Percentiles rank a stretch among this genome's conserved stretches.
phyloP scores from a whole-genome alignment of 129 eudicot genomes.

The Flaveria robusta region DNA sequence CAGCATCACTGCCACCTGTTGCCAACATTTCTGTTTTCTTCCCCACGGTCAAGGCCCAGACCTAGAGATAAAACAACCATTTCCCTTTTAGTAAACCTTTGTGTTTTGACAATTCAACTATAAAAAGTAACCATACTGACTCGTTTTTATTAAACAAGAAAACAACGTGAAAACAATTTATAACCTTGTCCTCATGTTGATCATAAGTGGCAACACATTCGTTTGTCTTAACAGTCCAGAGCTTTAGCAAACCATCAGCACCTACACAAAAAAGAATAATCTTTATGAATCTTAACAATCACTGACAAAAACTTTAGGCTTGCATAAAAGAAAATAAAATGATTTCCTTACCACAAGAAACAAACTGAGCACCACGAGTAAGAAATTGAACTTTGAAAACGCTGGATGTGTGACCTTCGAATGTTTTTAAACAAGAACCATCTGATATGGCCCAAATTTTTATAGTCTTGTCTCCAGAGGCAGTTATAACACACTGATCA shows the following conservation, averaged over 20 bases:
- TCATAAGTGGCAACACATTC: conserved; percentile 93
- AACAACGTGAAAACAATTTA: background rate
- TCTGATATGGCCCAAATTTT: conserved; percentile 92
- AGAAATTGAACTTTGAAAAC: conserved; percentile 79
- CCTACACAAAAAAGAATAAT: conserved; percentile 44
- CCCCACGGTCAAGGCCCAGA: conserved; percentile 95
- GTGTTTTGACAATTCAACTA: no score
- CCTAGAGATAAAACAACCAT: conserved; percentile 37
- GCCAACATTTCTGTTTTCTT: conserved; percentile 94
- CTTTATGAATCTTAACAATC: conserved; percentile 1
- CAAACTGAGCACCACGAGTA: conserved; percentile 89
- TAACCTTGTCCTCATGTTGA: conserved; percentile 90
- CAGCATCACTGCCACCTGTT: conserved; percentile 94
- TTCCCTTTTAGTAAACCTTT: background rate
- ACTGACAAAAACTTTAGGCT: background rate
- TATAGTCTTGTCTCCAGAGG: conserved; percentile 89
- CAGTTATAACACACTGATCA: conserved; percentile 91
- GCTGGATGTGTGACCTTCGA: conserved; percentile 96
- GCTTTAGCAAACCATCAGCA: conserved; percentile 91
- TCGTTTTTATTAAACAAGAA: background rate
- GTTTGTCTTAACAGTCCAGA: conserved; percentile 79
- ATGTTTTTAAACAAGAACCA: conserved; percentile 88
- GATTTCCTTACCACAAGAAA: conserved; percentile 66
- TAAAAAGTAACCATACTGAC: background rate
- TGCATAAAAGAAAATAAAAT: background rate